Conservation (phyloP, 257 asterid genomes). For the Petunia secreta region DNA sequence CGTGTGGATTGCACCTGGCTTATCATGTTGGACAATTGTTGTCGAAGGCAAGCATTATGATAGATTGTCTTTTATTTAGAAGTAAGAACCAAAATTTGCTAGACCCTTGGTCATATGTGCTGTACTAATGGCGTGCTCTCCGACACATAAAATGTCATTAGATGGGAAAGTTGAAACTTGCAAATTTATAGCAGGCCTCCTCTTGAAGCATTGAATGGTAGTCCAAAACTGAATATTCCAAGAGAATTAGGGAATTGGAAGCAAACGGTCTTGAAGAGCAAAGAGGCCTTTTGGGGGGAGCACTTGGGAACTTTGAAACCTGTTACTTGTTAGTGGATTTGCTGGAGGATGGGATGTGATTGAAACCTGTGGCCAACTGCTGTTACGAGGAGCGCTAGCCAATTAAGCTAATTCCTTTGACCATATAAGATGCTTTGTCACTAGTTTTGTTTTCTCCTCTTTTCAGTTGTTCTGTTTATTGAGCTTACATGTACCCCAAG, state of each 20-base stretch:
- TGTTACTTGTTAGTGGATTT: not conserved
- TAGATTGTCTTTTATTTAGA: not conserved
- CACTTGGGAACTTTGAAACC: not conserved
- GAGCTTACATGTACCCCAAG: slow-evolving; percentile 2
- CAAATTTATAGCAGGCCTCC: not conserved
- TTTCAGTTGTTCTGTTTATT: slow-evolving; percentile 14
- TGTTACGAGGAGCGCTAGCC: not conserved
- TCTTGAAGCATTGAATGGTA: not conserved
- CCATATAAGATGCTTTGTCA: not conserved
- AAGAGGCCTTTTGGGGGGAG: not conserved
- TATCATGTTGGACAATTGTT: not conserved
- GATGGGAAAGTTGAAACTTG: not conserved
- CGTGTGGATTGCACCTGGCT: not conserved
- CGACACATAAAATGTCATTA: not conserved
- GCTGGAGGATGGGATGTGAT: not conserved
- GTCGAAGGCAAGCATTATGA: not conserved
- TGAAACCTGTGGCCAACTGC: not conserved
- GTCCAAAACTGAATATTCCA: slow-evolving; percentile 3
- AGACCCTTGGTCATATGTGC: not conserved
- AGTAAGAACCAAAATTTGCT: no score
- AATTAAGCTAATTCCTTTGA: not conserved
- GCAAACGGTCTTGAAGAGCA: not conserved
- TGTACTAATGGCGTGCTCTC: not conserved
- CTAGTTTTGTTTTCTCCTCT: not conserved
- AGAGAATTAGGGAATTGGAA: not conserved